phyloP scores from a whole-genome alignment of 2,329 filamentous ascomycete genomes.

The Venturia aucupariae region DNA sequence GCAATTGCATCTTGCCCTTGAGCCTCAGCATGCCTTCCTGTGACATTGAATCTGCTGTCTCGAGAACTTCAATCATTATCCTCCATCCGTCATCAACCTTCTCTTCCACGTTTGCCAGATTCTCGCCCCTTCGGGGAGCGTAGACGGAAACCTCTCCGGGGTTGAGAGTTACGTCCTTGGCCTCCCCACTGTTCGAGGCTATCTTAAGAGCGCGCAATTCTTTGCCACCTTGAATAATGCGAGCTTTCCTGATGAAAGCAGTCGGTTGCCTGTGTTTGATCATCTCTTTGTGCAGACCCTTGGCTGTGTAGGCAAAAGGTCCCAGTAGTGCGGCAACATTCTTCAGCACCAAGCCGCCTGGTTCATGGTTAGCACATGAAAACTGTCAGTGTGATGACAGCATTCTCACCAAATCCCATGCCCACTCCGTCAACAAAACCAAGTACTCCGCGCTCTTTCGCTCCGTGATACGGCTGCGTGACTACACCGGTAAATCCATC shows the following conservation, averaged over 20 bases:
- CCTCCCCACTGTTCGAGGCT: not conserved
- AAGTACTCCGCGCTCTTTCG: constrained; percentile 44
- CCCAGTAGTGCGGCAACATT: constrained; percentile 53
- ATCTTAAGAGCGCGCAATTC: constrained; percentile 7
- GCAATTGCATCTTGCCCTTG: not conserved
- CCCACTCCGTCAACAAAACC: constrained; percentile 47
- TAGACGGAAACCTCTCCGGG: not conserved
- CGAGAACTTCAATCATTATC: constrained; percentile 8
- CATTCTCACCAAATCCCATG: constrained; percentile 44
- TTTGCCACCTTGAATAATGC: constrained; percentile 13
- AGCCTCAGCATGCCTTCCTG: constrained; percentile 5
- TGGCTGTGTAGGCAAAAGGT: constrained; percentile 53
- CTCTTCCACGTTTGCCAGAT: constrained; percentile 2
- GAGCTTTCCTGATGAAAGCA: constrained; percentile 12
- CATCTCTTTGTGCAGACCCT: constrained; percentile 54
- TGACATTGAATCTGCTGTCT: not conserved
- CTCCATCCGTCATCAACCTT: constrained; percentile 11
- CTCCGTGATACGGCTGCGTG: constrained; percentile 49
- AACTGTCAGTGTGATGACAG: not conserved
- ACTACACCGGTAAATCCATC: constrained; percentile 67
- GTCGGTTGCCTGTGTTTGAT: constrained; percentile 29
- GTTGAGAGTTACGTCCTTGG: not conserved
- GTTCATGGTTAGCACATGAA: not conserved
- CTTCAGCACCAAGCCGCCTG: constrained; percentile 51
- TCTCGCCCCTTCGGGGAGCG: constrained; percentile 1